A percentile compares a stretch with the other conserved stretches of the same genome.
Evolutionary conservation across 2,329 filamentous ascomycete species (phyloP).

Genomic region (Alternaria sp.): DNA sequence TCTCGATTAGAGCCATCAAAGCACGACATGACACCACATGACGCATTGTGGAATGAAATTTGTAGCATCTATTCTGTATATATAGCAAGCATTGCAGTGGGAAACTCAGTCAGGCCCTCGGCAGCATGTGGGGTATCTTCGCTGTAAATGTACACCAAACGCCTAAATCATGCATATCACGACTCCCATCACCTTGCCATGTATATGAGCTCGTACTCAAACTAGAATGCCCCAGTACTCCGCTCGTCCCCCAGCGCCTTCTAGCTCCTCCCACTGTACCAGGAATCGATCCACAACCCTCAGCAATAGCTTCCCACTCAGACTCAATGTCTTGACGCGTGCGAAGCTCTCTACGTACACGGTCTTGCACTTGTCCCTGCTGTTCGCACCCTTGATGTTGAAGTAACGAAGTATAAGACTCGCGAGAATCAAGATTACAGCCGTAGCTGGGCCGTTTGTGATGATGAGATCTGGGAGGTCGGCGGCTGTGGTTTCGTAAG

Average conservation of each 20-base stretch:
- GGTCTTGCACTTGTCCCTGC: slow-evolving; percentile 69
- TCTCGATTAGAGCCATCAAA: slow-evolving; percentile 18
- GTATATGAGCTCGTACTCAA: slow-evolving; percentile 15
- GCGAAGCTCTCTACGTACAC: slow-evolving; percentile 96
- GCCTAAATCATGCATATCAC: slow-evolving; percentile 7
- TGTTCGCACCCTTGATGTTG: slow-evolving; percentile 48
- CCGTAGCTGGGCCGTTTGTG: slow-evolving; percentile 89
- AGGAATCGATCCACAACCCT: slow-evolving; percentile 78
- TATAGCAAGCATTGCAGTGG: slow-evolving; percentile 20
- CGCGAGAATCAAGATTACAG: slow-evolving; percentile 75
- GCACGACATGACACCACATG: neutral
- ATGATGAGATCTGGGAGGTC: slow-evolving; percentile 78
- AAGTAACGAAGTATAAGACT: slow-evolving; percentile 65
- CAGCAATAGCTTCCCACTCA: slow-evolving; percentile 82
- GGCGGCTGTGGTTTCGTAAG: slow-evolving; percentile 25
- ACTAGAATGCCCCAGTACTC: slow-evolving; percentile 57
- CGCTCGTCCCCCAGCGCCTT: slow-evolving; percentile 50
- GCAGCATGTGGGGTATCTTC: slow-evolving; percentile 20
- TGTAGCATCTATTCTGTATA: slow-evolving; percentile 37
- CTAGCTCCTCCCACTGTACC: slow-evolving; percentile 80
- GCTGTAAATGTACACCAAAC: slow-evolving; percentile 17
- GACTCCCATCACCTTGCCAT: neutral
- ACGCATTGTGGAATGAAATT: slow-evolving; percentile 3
- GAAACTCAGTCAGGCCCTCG: slow-evolving; percentile 3
- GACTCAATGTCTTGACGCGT: slow-evolving; percentile 79